Base-by-base conservation (phyloP, 2,329 filamentous ascomycete species). In the Mycosphaerella arachidis region DNA sequence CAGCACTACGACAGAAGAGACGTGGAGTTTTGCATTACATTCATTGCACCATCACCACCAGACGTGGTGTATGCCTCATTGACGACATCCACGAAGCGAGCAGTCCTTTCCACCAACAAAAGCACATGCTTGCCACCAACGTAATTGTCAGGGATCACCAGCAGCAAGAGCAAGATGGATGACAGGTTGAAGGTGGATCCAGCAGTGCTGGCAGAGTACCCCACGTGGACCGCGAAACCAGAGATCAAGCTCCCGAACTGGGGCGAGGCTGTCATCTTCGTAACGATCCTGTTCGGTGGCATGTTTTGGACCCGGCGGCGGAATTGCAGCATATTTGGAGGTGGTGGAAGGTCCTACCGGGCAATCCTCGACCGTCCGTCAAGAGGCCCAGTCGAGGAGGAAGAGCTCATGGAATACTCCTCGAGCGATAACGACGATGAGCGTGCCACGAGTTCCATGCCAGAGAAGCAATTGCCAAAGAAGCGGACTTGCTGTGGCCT, bases 401-500 rank as follows among this genome's bases (percentile, higher is more conserved):
- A 78, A 45, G 72, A 75, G 50, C 71, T 78, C 6, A 71, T 79
- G 29, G 61, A 68, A 16, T 72, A 73, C 50, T 70, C 72, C 53
- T 43, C 40, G 13, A 68, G 71, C 9, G 72, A 74, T 48, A 69
- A 70, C 60, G 73, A 77, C 48, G 69, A 73, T 57, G 72, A 75
- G 52, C 66, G 29, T 69, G 63, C 70, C 59, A 69, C 72, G 46
- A 60, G 57, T 37, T 66, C 72, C 6, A 68, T 70, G 30, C 71
- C 72, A 1, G 67, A 71, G 16, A 79, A 76, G 56, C 67, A 75
- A 54, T 74, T 75, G 4, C 75, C 79, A 13, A 85, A 84, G 71
- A 75, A 77, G 60, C 78, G 83, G 18, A 70, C 69, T 27, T 81
- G 80, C 65, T 83, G 79, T 66, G 81, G 84, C n/a, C 71, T 78